A percentile compares a stretch with the other conserved stretches of the same genome.
Evolutionary conservation across 495 filamentous ascomycete species (phyloP).

Genomic region (Daldinia bambusicola): DNA sequence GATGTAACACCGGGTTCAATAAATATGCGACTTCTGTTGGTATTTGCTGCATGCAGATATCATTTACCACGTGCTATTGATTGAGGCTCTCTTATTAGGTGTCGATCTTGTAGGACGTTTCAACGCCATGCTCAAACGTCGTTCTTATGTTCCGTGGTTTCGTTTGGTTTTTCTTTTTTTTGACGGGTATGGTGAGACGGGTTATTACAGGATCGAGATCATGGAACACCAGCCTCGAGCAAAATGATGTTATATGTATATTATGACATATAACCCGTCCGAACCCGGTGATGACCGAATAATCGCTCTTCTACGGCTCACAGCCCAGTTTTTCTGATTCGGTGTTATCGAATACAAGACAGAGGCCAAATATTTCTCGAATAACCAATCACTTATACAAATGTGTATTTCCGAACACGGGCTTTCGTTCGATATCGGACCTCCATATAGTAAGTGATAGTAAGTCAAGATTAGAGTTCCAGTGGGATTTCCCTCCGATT

Average conservation of each 20-base stretch:
- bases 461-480: neutral
- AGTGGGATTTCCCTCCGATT: neutral
- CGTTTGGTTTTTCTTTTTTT: too few relatives aligned
- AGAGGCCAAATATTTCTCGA: neutral
- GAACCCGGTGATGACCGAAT: neutral
- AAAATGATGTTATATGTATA: too few relatives aligned
- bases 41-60: conserved; percentile 27
- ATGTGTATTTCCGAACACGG: neutral
- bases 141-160: neutral
- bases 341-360: neutral
- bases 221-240: too few relatives aligned
- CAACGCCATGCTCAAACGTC: neutral
- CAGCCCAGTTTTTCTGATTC: neutral
- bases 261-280: too few relatives aligned
- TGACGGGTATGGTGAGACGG: neutral
- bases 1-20: conserved; percentile 14
- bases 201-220: neutral
- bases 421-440: neutral
- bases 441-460: neutral
- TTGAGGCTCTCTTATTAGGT: conserved; percentile 8
- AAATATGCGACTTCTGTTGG: neutral
- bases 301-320: neutral
- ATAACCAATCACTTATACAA: neutral
- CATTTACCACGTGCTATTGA: conserved; percentile 35
- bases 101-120: conserved; percentile 4